Percentiles rank a stretch among this genome's conserved stretches.
phyloP scores from a whole-genome alignment of 2,329 filamentous ascomycete genomes.

The Xylaria sp. region DNA sequence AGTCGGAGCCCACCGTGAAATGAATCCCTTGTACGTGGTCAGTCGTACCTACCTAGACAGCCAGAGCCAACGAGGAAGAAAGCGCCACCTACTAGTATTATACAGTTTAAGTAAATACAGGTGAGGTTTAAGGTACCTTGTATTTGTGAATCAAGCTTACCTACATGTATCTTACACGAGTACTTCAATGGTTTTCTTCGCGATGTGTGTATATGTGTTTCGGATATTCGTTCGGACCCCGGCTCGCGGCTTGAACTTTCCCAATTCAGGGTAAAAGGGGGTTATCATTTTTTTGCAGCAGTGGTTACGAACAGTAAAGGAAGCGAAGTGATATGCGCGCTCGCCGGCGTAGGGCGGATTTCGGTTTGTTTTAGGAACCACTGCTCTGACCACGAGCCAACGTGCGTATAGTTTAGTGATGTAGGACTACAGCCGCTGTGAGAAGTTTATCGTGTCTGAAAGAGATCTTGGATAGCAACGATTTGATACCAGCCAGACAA shows the following conservation, averaged over 20 bases:
- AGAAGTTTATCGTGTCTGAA: not conserved
- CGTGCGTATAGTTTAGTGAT: not conserved
- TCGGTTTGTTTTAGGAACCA: not conserved
- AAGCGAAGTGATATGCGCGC: not conserved
- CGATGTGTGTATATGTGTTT: not conserved
- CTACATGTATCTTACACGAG: not conserved
- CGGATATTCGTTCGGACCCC: not conserved
- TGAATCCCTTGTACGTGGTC: not conserved
- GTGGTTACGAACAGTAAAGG: not conserved
- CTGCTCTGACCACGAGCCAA: not conserved
- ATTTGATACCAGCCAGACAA: not conserved
- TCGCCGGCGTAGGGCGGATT: not conserved
- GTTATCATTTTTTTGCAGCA: slow-evolving; percentile 18
- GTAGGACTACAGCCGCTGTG: not conserved
- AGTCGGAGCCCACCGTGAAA: not conserved
- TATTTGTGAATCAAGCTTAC: slow-evolving; percentile 1
- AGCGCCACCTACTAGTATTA: not conserved
- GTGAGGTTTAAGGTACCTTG: not conserved
- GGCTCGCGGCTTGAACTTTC: not conserved
- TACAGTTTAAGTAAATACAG: not conserved
- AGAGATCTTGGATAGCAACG: not conserved
- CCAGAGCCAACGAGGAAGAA: not conserved
- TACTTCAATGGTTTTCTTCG: not conserved
- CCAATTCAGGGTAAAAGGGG: slow-evolving; percentile 31
- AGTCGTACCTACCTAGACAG: not conserved